These are phyloP conservation scores for Eucalyptus microcorys DNA, from an alignment of 345 rosid genomes.

Conservation along the genomic window DNA sequence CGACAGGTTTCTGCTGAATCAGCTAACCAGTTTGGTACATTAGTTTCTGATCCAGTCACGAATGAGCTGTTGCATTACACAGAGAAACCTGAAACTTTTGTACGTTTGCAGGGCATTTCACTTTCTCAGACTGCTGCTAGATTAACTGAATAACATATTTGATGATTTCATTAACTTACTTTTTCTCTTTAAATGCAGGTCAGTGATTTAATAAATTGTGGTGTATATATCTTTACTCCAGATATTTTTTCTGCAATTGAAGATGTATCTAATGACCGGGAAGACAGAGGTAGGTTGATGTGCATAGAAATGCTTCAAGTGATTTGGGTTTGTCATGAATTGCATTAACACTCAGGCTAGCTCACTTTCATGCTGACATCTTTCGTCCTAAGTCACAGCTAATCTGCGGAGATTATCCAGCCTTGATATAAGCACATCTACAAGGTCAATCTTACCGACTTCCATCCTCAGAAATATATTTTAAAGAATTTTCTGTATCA, in stretches of 20 bases:
- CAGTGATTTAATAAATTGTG: conserved; percentile 76
- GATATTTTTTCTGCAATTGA: conserved; percentile 56
- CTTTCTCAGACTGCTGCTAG: neutral
- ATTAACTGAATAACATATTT: neutral
- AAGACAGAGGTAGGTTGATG: conserved; percentile 43
- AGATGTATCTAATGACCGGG: conserved; percentile 30
- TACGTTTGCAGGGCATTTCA: conserved; percentile 13
- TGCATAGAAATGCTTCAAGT: neutral
- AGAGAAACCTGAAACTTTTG: conserved; percentile 91
- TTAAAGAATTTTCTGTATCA: neutral
- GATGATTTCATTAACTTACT: neutral
- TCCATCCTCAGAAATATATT: neutral
- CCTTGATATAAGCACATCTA: conserved; percentile 15
- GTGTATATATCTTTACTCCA: conserved; percentile 66
- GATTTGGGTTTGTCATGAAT: neutral
- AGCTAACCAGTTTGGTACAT: conserved; percentile 72
- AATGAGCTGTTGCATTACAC: conserved; percentile 79
- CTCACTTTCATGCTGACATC: neutral
- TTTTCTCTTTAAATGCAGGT: conserved; percentile 31
- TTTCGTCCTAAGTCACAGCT: conserved; percentile 4
- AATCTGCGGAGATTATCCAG: conserved; percentile 12
- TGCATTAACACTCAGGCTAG: neutral
- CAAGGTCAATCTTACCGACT: conserved; percentile 4
- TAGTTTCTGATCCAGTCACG: conserved; percentile 69
- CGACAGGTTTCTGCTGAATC: conserved; percentile 83